phyloP scores from a whole-genome alignment of 352 stramenopile species.

The Globisporangium camurandrum region DNA sequence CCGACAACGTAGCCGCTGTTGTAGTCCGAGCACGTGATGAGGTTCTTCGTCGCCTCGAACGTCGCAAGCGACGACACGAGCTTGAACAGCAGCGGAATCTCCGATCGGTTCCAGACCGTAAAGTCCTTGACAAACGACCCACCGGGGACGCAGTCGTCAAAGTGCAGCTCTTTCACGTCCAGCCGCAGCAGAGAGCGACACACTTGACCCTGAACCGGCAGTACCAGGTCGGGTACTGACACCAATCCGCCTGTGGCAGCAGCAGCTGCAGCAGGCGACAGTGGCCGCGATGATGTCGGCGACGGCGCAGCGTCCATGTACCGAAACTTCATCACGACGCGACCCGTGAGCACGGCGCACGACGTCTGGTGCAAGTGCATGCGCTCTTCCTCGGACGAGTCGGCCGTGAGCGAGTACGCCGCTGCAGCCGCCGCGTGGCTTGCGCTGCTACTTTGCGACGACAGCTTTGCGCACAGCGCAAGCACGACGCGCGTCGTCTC shows the following conservation, averaged over 20 bases:
- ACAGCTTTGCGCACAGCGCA: constrained; percentile 62
- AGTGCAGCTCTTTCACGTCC: constrained; percentile 85
- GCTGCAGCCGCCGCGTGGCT: constrained; percentile 7
- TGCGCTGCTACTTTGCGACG: constrained; percentile 9
- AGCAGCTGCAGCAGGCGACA: background rate
- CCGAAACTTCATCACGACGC: constrained; percentile 47
- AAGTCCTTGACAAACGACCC: constrained; percentile 88
- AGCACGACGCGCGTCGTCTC: constrained; percentile 71
- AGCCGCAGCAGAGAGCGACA: constrained; percentile 78
- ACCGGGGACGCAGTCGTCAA: constrained; percentile 82
- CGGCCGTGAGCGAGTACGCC: constrained; percentile 18
- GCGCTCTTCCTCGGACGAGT: constrained; percentile 82
- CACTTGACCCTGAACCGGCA: constrained; percentile 74
- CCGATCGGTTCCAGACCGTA: constrained; percentile 85
- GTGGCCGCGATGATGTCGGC: background rate
- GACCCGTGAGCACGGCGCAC: constrained; percentile 59
- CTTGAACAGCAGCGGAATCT: constrained; percentile 84
- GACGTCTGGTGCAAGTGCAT: constrained; percentile 80
- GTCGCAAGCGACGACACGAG: constrained; percentile 62
- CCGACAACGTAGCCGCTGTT: constrained; percentile 81
- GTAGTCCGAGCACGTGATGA: constrained; percentile 81
- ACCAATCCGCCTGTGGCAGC: too few relatives aligned
- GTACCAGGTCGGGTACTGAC: constrained; percentile 61
- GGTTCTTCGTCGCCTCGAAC: constrained; percentile 60
- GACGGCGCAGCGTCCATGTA: constrained; percentile 10